Evolutionary conservation across 1,284 basidiomycete species (phyloP).

Genomic region (Lentinula novae-zelandiae): DNA sequence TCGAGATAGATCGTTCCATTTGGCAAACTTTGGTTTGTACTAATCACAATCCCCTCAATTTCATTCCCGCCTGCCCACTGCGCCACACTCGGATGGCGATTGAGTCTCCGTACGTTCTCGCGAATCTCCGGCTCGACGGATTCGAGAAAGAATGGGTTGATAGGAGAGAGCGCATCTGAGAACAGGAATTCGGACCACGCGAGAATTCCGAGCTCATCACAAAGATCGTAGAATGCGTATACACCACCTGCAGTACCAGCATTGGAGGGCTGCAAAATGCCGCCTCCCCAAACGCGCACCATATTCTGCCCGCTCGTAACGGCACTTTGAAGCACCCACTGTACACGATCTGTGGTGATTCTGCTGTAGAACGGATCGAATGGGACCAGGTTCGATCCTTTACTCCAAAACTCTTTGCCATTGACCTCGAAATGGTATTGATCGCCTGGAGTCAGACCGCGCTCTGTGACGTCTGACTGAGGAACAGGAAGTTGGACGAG

Average conservation of each 20-base stretch:
- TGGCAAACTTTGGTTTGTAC: slow-evolving; percentile 31
- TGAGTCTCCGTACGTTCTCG: slow-evolving; percentile 54
- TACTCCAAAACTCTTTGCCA: slow-evolving; percentile 50
- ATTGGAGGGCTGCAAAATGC: slow-evolving; percentile 46
- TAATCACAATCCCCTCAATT: slow-evolving; percentile 50
- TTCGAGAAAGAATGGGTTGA: slow-evolving; percentile 49
- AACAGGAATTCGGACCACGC: slow-evolving; percentile 67
- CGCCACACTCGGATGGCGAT: slow-evolving; percentile 54
- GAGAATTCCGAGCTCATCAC: slow-evolving; percentile 61
- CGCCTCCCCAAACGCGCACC: slow-evolving; percentile 61
- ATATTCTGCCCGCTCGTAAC: slow-evolving; percentile 56
- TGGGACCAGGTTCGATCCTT: slow-evolving; percentile 57
- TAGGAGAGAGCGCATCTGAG: slow-evolving; percentile 56
- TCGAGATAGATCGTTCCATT: slow-evolving; percentile 46
- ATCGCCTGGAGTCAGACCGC: slow-evolving; percentile 54
- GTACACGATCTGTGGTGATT: slow-evolving; percentile 44
- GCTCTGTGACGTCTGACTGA: slow-evolving; percentile 36
- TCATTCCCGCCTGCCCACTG: slow-evolving; percentile 66
- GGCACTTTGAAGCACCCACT: slow-evolving; percentile 56
- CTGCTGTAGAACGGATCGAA: slow-evolving; percentile 58
- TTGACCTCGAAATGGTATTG: slow-evolving; percentile 60
- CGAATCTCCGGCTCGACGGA: slow-evolving; percentile 53
- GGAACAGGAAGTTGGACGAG: slow-evolving; percentile 47
- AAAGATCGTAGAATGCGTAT: slow-evolving; percentile 56
- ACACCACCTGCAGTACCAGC: slow-evolving; percentile 39